These are phyloP conservation scores for Auriculariales sp. DNA, from an alignment of 768 basidiomycete species.

Conservation along the genomic window DNA sequence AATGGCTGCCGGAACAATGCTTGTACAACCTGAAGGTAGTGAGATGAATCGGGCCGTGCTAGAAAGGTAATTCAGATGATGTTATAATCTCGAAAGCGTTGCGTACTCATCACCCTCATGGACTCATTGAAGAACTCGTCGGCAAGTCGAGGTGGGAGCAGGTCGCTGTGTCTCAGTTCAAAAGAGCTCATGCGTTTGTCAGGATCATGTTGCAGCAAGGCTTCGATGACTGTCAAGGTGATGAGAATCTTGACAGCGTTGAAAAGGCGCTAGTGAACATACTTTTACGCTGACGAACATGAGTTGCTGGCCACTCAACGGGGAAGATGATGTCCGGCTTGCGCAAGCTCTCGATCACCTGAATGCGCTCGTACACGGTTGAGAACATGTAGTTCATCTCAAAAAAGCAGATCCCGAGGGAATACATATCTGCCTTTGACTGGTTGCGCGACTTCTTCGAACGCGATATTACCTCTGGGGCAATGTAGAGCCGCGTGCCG, in stretches of 20 bases:
- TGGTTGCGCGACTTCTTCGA: slow-evolving; percentile 31
- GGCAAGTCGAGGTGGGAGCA: slow-evolving; percentile 65
- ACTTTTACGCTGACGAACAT: slow-evolving; percentile 57
- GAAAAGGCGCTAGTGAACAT: slow-evolving; percentile 13
- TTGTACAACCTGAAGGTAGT: slow-evolving; percentile 63
- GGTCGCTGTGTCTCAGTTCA: slow-evolving; percentile 66
- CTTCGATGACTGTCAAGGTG: slow-evolving; percentile 48
- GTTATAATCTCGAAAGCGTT: slow-evolving; percentile 1
- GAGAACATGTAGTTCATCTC: slow-evolving; percentile 86
- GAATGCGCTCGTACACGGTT: slow-evolving; percentile 73
- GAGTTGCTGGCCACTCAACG: slow-evolving; percentile 47
- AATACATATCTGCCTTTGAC: slow-evolving; percentile 87
- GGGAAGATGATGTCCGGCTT: slow-evolving; percentile 67
- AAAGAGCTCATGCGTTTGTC: slow-evolving; percentile 61
- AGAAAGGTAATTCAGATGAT: background rate
- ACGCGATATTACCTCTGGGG: slow-evolving; percentile 70
- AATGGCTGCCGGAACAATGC: slow-evolving; percentile 65
- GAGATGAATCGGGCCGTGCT: slow-evolving; percentile 72
- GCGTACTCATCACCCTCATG: slow-evolving; percentile 56
- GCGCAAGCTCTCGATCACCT: slow-evolving; percentile 65
- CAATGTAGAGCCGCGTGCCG: slow-evolving; percentile 83
- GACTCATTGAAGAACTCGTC: slow-evolving; percentile 80
- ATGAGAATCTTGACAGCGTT: background rate
- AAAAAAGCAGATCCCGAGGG: slow-evolving; percentile 93
- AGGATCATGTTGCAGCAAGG: slow-evolving; percentile 73